Percentiles rank a stretch among this genome's conserved stretches.
Evolutionary conservation across 2,329 filamentous ascomycete species (phyloP).

Genomic region (Anisogramma anomala): DNA sequence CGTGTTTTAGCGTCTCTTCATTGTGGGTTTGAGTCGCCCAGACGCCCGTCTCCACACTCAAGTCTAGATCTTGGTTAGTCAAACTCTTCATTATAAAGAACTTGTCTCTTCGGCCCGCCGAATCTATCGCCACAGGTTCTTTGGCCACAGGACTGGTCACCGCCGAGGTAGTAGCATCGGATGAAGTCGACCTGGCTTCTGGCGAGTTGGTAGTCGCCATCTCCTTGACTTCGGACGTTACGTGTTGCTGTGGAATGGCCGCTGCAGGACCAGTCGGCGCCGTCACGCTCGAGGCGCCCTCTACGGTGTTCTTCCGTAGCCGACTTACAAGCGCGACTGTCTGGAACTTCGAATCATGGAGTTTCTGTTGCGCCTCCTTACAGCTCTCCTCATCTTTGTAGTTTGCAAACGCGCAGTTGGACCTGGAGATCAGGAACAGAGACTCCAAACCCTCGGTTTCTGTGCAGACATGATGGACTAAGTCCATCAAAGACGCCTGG

Average conservation of each 20-base stretch:
- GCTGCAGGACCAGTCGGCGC: slow-evolving; percentile 44
- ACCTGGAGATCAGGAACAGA: slow-evolving; percentile 89
- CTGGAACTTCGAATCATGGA: slow-evolving; percentile 85
- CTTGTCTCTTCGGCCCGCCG: slow-evolving; percentile 45
- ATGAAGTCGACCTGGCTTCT: slow-evolving; percentile 3
- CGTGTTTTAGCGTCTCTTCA: slow-evolving; percentile 69
- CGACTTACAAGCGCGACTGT: slow-evolving; percentile 78
- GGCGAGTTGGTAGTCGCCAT: slow-evolving; percentile 2
- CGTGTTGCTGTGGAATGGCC: slow-evolving; percentile 18
- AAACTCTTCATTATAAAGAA: slow-evolving; percentile 92
- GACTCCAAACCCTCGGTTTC: slow-evolving; percentile 73
- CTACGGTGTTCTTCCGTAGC: slow-evolving; percentile 48
- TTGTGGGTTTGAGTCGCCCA: slow-evolving; percentile 97
- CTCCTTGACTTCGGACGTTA: slow-evolving; percentile 9
- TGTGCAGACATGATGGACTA: slow-evolving; percentile 85
- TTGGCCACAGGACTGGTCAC: slow-evolving; percentile 4
- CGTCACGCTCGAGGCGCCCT: slow-evolving; percentile 34
- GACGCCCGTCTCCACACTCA: slow-evolving; percentile 74
- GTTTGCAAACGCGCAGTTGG: slow-evolving; percentile 95
- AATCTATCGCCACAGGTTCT: slow-evolving; percentile 13
- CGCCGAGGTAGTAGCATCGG: neutral
- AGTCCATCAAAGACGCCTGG: slow-evolving; percentile 64
- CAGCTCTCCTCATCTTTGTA: slow-evolving; percentile 74
- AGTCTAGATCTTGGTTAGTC: slow-evolving; percentile 78
- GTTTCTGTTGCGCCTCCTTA: slow-evolving; percentile 62